Conservation (phyloP, 441 rosid genomes). For the Pelargonium exstipulatum region DNA sequence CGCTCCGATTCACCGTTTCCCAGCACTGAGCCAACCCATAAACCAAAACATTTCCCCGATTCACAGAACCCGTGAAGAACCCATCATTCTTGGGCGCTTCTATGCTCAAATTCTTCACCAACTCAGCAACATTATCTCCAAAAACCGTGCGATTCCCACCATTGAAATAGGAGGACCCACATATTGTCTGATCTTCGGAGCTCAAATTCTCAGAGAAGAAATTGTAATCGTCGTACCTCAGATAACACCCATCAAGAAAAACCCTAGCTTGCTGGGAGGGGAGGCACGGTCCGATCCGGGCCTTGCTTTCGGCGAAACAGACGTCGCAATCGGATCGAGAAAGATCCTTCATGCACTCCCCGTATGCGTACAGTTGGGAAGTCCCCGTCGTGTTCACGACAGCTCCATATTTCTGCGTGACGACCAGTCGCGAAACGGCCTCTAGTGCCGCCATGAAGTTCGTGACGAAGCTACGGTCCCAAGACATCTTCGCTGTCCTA, state of each 20-base stretch:
- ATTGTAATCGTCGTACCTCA: conserved; percentile 65
- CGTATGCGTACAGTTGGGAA: conserved; percentile 34
- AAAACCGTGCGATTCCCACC: conserved; percentile 43
- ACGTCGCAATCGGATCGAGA: conserved; percentile 55
- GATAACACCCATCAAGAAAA: conserved; percentile 62
- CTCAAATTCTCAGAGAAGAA: conserved; percentile 64
- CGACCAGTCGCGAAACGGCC: too few relatives aligned
- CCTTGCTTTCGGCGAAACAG: conserved; percentile 71
- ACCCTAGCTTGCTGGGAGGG: conserved; percentile 57
- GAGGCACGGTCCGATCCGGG: conserved; percentile 49
- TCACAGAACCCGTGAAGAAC: conserved; percentile 52
- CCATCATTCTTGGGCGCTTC: conserved; percentile 46
- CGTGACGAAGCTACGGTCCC: too few relatives aligned
- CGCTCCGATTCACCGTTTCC: conserved; percentile 43
- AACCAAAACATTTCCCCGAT: conserved; percentile 48
- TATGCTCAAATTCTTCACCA: conserved; percentile 53
- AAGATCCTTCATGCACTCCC: conserved; percentile 81
- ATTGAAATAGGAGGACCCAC: conserved; percentile 22
- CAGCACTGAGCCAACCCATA: conserved; percentile 92
- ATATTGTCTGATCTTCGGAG: conserved; percentile 35
- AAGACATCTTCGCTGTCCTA: neutral
- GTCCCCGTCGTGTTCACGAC: too few relatives aligned
- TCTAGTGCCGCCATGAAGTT: too few relatives aligned
- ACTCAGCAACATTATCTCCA: conserved; percentile 34
- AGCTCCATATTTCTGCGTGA: too few relatives aligned